Base-by-base conservation (phyloP, 148 eudicot genomes). In the Chenopodium formosanum region DNA sequence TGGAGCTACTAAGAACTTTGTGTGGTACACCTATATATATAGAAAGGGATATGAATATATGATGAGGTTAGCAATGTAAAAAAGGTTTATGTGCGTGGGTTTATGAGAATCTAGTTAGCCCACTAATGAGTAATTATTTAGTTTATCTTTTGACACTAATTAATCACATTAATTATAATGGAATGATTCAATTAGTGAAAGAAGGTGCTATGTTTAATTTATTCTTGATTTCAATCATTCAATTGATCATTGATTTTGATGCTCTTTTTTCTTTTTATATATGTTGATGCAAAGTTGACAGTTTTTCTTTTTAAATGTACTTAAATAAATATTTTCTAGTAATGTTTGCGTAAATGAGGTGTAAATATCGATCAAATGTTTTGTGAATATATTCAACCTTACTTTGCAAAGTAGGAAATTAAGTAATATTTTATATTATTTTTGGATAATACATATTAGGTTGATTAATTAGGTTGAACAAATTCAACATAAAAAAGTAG, bases 31-130 rank as follows among this genome's bases (percentile, higher is more conserved):
- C 63, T 75, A 75, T 75, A 81, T 81, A 81, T 66, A 75, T 68
- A 50, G 63, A 29, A 50, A 7, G 27, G 2, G 74, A 19, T 40
- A 44, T 40, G 7, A 50, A 10, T 50, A 50, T 11, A 23, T 73
- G 32, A 37, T 46, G 20, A 13, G 52, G 13, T 31, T n/a, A 47
- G 76, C 60, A n/a, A 23, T 4, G 0, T 9, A 10, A 73, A 19
- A 73, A 50, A 40, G 48, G 65, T 64, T n/a, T 56, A 5, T 50
- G 22, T 27, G 29, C 29, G 29, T 56, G 73, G 66, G 80, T 80
- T 84, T 67, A 80, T 84, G 83, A 80, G 79, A 80, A 84, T 80
- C 86, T 84, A 84, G 73, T 84, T 84, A 80, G 73, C 65, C 73
- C 80, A 84, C 86, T 80, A 84, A 79, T 29, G 64, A 16, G 37